Base-by-base conservation (phyloP, 331 rosid species). In the Acacia concinna region DNA sequence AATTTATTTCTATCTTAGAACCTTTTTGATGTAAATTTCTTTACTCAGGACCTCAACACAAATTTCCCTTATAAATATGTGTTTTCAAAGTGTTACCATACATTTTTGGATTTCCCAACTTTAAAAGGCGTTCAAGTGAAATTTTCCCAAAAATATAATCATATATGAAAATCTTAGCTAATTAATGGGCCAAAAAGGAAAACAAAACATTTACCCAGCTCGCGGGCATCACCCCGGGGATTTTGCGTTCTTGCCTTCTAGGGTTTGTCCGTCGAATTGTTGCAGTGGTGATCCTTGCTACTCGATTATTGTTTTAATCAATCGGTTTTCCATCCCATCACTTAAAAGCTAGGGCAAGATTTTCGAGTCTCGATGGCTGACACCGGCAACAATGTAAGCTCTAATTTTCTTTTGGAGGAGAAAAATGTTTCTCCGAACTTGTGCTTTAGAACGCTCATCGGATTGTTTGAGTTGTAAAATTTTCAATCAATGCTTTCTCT, bases 301-400 rank as follows among this genome's bases (percentile, higher is more conserved):
- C 65, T 59, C 6, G 5, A 6, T 1, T 34, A 10, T 79, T 62
- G 11, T 43, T 71, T 75, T 25, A 34, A 73, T 59, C 80, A 46
- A 38, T 34, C 70, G 28, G 46, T 18, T 63, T 18, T 30, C 41
- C 40, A 9, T n/a, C 78, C 31, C 34, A 12, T n/a, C 30, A 35
- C 13, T 8, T 28, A 30, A 65, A 43, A 37, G 13, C 76, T 68
- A 3, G 41, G 75, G 81, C 64, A 18, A 9, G n/a, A 78, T 46
- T 78, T 72, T 2, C 8, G 6, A 20, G 76, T 51, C 13, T 47
- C 82, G 64, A 95, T 95, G 98, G 88, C 94, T 77, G 31, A 87
- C 76, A 60, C 83, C 86, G 68, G 88, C 87, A 86, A 84, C 77
- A 81, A 82, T 83, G 99, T 92, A 82, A 91, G 91, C 85, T 54